Evolutionary conservation across 2,329 filamentous ascomycete species (phyloP).

Genomic region (Cadophora malorum): DNA sequence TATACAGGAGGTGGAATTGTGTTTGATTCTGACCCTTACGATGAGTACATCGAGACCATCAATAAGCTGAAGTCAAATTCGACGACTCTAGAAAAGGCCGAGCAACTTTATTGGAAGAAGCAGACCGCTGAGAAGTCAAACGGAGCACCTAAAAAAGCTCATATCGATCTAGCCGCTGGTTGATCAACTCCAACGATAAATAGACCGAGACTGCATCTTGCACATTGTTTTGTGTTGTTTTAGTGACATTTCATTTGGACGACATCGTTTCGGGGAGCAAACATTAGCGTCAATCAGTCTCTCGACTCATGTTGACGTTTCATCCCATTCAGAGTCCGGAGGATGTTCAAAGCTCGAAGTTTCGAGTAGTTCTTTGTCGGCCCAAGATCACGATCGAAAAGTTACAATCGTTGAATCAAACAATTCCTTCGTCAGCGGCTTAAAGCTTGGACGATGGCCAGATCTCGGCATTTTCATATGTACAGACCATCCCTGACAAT

Average conservation of each 20-base stretch:
- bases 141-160: constrained; percentile 23
- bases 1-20: constrained; percentile 80
- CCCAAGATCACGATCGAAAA: constrained; percentile 5
- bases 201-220: background rate
- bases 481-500: constrained; percentile 12
- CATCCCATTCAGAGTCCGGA: constrained; percentile 3
- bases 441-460: constrained; percentile 11
- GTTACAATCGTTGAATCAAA: background rate
- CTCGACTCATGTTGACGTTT: constrained; percentile 3
- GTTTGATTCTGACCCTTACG: constrained; percentile 88
- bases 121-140: constrained; percentile 28
- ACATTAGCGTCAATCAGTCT: background rate
- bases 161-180: constrained; percentile 39
- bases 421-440: constrained; percentile 6
- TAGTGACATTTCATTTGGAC: background rate
- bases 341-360: constrained; percentile 17
- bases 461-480: constrained; percentile 10
- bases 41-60: constrained; percentile 95
- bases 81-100: constrained; percentile 83
- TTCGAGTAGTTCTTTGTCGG: background rate
- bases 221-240: background rate
- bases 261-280: background rate
- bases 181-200: constrained; percentile 20
- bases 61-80: constrained; percentile 95
- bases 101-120: constrained; percentile 56